Percentiles rank a stretch among this genome's conserved stretches.
phyloP scores from a whole-genome alignment of 805 yeast species.

The Saccharomycopsis microspora region DNA sequence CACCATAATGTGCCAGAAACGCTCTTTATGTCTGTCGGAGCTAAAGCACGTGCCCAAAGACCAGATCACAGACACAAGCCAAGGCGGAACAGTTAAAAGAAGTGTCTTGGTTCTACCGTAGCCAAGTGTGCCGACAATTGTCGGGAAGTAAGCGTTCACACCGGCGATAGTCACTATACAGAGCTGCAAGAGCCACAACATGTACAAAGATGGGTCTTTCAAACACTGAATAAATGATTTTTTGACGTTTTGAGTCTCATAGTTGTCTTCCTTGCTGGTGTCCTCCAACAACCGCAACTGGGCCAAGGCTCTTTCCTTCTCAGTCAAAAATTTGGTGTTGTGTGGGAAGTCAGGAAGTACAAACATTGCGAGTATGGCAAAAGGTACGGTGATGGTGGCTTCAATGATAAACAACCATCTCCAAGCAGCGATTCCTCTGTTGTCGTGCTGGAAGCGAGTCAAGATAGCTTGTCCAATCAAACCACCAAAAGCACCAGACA shows the following conservation, averaged over 20 bases:
- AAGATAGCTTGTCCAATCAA: constrained; percentile 35
- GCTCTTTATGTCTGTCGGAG: constrained; percentile 44
- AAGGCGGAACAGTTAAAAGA: constrained; percentile 50
- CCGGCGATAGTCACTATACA: constrained; percentile 45
- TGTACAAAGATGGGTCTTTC: constrained; percentile 6
- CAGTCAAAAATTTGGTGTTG: constrained; percentile 29
- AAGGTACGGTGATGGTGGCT: constrained; percentile 31
- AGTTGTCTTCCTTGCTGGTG: constrained; percentile 3
- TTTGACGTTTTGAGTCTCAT: constrained; percentile 12
- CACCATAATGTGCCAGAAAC: constrained; percentile 35
- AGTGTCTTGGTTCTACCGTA: constrained; percentile 38
- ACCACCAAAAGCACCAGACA: constrained; percentile 49
- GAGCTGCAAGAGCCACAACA: constrained; percentile 19
- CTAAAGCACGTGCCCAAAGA: constrained; percentile 44
- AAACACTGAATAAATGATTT: constrained; percentile 1
- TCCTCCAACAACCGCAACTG: constrained; percentile 12
- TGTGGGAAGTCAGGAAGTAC: constrained; percentile 30
- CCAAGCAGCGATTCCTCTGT: constrained; percentile 30
- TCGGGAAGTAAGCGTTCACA: constrained; percentile 50
- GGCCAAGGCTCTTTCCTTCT: constrained; percentile 22
- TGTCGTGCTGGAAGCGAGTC: constrained; percentile 15
- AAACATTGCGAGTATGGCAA: constrained; percentile 24
- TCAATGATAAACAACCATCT: constrained; percentile 40
- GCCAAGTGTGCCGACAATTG: constrained; percentile 45
- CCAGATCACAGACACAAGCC: constrained; percentile 35